Percentiles rank a stretch among this genome's conserved stretches.
These are phyloP conservation scores for Wallacemonas rigidus DNA, from an alignment of 208 protist genomes.

Conservation along the genomic window DNA sequence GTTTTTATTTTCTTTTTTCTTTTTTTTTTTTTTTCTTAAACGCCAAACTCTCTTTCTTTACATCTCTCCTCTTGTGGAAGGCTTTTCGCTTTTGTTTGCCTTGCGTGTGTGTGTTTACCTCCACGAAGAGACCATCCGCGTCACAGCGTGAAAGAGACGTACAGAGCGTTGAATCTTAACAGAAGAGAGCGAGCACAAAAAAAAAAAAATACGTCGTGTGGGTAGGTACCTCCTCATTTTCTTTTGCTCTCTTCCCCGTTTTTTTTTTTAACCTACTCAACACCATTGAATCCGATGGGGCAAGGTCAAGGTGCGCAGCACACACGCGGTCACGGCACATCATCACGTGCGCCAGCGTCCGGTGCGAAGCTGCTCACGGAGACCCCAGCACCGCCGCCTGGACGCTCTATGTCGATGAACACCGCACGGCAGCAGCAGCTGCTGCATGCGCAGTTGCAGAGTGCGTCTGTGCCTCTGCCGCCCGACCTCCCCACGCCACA, in stretches of 20 bases:
- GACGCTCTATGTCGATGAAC: too few species aligned
- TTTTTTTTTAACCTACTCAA: background rate
- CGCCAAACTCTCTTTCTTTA: slow-evolving; percentile 3
- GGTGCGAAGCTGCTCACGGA: too few species aligned
- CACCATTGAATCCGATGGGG: slow-evolving; percentile 7
- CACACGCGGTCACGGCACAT: too few species aligned
- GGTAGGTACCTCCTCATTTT: background rate
- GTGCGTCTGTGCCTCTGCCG: too few species aligned
- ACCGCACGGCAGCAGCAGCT: too few species aligned
- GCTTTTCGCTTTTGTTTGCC: background rate
- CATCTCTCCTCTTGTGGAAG: background rate
- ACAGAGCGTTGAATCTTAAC: too few species aligned
- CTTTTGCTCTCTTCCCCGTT: slow-evolving; percentile 5
- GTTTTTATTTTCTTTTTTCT: slow-evolving; percentile 16
- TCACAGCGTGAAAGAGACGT: too few species aligned
- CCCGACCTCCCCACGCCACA: too few species aligned
- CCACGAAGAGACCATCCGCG: too few species aligned
- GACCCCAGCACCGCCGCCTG: too few species aligned
- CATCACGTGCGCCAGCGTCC: too few species aligned
- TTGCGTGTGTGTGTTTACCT: background rate
- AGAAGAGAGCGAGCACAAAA: background rate
- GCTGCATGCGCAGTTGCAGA: too few species aligned
- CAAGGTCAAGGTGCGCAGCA: background rate
- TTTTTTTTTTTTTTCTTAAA: background rate
- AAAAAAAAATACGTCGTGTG: background rate